Conservation (phyloP, 2,329 filamentous ascomycete genomes). For the Neobulgaria alba region DNA sequence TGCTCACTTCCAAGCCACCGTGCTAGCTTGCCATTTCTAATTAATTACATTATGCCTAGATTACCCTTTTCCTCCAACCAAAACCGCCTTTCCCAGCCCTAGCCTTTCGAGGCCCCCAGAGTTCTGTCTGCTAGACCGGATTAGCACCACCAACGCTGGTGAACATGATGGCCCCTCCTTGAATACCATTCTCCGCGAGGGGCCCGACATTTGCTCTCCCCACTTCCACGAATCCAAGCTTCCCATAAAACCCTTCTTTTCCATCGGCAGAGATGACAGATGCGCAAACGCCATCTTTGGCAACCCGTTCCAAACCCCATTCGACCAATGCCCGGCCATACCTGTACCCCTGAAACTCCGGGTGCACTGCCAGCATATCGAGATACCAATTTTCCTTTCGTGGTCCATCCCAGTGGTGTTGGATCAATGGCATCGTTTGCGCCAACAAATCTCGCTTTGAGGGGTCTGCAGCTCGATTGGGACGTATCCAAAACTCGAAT, state of each 20-base stretch:
- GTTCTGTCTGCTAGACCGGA: no score
- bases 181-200: constrained; percentile 18
- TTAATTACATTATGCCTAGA: no score
- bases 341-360: constrained; percentile 31
- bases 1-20: no score
- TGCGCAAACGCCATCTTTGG: constrained; percentile 27
- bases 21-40: no score
- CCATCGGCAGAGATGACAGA: constrained; percentile 31
- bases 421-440: constrained; percentile 16
- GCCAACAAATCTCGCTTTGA: constrained; percentile 16
- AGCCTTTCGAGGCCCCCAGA: no score
- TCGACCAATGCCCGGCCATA: constrained; percentile 32
- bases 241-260: constrained; percentile 34
- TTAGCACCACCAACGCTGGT: neutral
- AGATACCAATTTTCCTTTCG: constrained; percentile 28
- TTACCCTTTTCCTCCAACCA: no score
- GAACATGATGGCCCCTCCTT: constrained; percentile 29
- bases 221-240: constrained; percentile 26
- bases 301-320: constrained; percentile 34
- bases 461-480: constrained; percentile 20
- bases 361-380: constrained; percentile 31
- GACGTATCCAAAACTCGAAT: constrained; percentile 6
- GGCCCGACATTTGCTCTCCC: constrained; percentile 29
- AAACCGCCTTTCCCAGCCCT: no score
- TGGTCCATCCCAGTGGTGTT: constrained; percentile 24